Percentiles rank a stretch among this genome's conserved stretches.
phyloP scores from a whole-genome alignment of 1,139 yeast genomes.

The Blastobotrys serpentis region DNA sequence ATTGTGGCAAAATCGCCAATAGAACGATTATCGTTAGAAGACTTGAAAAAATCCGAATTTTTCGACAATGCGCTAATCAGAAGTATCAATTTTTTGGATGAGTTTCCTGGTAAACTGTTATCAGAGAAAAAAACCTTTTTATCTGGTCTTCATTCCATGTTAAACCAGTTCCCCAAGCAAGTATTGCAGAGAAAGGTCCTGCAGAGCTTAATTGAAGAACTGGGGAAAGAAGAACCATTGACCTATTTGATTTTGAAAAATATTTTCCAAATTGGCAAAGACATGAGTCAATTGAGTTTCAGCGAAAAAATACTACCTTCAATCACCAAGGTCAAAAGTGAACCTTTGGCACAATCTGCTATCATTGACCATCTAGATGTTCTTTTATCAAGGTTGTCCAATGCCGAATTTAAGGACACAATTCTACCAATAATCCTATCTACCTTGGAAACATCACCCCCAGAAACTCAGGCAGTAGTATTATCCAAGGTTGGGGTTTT shows the following conservation, averaged over 20 bases:
- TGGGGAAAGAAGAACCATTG: conserved; percentile 48
- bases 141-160: conserved; percentile 57
- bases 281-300: conserved; percentile 73
- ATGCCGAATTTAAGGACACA: conserved; percentile 40
- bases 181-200: conserved; percentile 71
- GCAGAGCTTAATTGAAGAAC: conserved; percentile 59
- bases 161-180: conserved; percentile 67
- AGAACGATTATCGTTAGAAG: conserved; percentile 46
- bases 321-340: conserved; percentile 45
- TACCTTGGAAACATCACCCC: conserved; percentile 37
- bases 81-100: conserved; percentile 81
- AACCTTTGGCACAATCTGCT: conserved; percentile 51
- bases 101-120: conserved; percentile 69
- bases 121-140: conserved; percentile 71
- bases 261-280: conserved; percentile 58
- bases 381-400: conserved; percentile 53
- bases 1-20: conserved; percentile 44
- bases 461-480: conserved; percentile 56
- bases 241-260: conserved; percentile 57
- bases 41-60: conserved; percentile 55
- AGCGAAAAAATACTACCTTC: conserved; percentile 65
- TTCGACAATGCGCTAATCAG: conserved; percentile 82
- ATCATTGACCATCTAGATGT: conserved; percentile 57
- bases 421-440: conserved; percentile 40
- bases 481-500: conserved; percentile 48